Conservation (phyloP, 2,329 filamentous ascomycete species). For the Exserohilum rostratum region DNA sequence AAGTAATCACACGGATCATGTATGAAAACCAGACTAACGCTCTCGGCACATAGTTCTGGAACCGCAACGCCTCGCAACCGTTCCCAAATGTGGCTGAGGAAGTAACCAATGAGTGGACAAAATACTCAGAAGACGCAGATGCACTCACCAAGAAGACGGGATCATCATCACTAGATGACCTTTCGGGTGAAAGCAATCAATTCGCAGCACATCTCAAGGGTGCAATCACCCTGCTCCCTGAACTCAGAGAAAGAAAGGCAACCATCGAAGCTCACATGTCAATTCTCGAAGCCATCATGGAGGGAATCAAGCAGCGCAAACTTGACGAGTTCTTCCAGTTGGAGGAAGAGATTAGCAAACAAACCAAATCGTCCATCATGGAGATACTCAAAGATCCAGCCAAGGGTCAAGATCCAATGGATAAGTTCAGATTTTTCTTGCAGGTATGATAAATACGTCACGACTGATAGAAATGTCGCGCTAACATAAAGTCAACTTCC, state of each 20-base stretch:
- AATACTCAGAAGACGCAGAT: slow-evolving; percentile 93
- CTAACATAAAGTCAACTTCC: slow-evolving; percentile 59
- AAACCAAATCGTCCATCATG: slow-evolving; percentile 70
- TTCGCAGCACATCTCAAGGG: slow-evolving; percentile 95
- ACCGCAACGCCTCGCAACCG: slow-evolving; percentile 76
- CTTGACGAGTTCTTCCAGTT: slow-evolving; percentile 95
- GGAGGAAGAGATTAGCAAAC: slow-evolving; percentile 92
- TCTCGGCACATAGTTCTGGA: slow-evolving; percentile 71
- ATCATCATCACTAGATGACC: slow-evolving; percentile 87
- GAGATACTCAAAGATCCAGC: slow-evolving; percentile 81
- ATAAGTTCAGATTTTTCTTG: slow-evolving; percentile 88
- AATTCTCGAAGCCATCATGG: slow-evolving; percentile 67
- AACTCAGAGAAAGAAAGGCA: slow-evolving; percentile 86
- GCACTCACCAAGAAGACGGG: slow-evolving; percentile 96
- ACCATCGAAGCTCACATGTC: slow-evolving; percentile 87
- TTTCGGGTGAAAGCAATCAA: slow-evolving; percentile 85
- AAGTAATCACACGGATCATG: not conserved
- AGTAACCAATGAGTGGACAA: slow-evolving; percentile 89
- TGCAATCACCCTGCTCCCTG: slow-evolving; percentile 89
- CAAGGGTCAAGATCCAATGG: slow-evolving; percentile 82
- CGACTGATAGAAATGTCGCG: not conserved
- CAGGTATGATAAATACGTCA: not conserved
- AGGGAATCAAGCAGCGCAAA: slow-evolving; percentile 65
- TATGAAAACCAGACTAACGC: not conserved
- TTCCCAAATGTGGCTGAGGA: slow-evolving; percentile 70